These are phyloP conservation scores for Curvularia lunata DNA, from an alignment of 2,329 filamentous ascomycete genomes.

Conservation along the genomic window DNA sequence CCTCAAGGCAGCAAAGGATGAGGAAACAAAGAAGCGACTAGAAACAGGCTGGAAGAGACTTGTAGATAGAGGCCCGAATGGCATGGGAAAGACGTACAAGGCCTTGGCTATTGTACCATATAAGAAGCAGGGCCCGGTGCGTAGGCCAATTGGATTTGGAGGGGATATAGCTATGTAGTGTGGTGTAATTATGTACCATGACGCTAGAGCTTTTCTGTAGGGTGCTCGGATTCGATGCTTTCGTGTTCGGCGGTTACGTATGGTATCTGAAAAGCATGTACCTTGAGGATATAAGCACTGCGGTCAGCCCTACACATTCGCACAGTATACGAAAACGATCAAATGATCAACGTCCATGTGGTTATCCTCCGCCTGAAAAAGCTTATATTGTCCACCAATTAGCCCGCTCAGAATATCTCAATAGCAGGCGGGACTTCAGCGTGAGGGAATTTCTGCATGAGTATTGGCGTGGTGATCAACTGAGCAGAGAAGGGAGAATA, in stretches of 20 bases:
- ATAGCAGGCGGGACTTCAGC: too few species aligned
- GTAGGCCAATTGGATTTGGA: slow-evolving; percentile 89
- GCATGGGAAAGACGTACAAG: slow-evolving; percentile 96
- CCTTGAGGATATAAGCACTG: background rate
- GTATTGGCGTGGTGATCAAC: too few species aligned
- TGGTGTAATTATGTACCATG: background rate
- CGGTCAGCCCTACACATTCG: too few species aligned
- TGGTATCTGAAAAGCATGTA: background rate
- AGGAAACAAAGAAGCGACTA: slow-evolving; percentile 57
- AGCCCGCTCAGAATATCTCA: too few species aligned
- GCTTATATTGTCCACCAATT: too few species aligned
- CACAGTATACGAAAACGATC: too few species aligned
- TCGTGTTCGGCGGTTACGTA: background rate
- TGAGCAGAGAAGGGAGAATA: too few species aligned
- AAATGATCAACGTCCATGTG: too few species aligned
- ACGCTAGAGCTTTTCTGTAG: background rate
- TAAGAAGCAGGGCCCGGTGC: slow-evolving; percentile 65
- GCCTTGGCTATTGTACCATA: slow-evolving; percentile 84
- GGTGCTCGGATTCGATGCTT: background rate
- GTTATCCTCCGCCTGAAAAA: too few species aligned
- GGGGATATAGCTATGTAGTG: slow-evolving; percentile 59
- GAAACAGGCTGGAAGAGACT: slow-evolving; percentile 79
- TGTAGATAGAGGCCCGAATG: slow-evolving; percentile 79
- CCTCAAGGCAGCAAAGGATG: slow-evolving; percentile 47
- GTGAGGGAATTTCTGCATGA: too few species aligned